phyloP scores from a whole-genome alignment of 2,329 filamentous ascomycete species.

The Tolypocladium ophioglossoides region DNA sequence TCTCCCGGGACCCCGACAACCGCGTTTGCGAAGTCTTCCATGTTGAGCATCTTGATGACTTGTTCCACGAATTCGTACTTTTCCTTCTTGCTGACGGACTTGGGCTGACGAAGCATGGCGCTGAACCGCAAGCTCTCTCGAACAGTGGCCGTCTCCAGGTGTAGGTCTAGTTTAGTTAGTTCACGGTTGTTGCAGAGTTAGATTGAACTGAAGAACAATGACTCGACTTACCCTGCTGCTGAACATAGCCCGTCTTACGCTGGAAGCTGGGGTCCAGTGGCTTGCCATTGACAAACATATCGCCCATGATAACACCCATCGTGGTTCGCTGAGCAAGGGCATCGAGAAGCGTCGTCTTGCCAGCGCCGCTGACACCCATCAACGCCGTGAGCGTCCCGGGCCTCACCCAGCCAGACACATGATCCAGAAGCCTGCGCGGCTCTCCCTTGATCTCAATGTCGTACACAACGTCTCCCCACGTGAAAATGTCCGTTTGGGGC shows the following conservation, averaged over 20 bases:
- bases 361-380: slow-evolving; percentile 47
- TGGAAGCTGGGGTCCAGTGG: slow-evolving; percentile 48
- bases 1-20: slow-evolving; percentile 53
- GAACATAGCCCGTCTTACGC: slow-evolving; percentile 55
- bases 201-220: no score
- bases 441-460: slow-evolving; percentile 64
- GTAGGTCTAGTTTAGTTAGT: slow-evolving; percentile 32
- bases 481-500: slow-evolving; percentile 52
- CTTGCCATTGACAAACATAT: slow-evolving; percentile 55
- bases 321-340: slow-evolving; percentile 38
- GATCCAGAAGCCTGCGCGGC: slow-evolving; percentile 59
- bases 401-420: slow-evolving; percentile 82
- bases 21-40: slow-evolving; percentile 56
- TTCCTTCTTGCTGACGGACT: slow-evolving; percentile 39
- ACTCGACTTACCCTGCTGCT: slow-evolving; percentile 43
- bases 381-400: slow-evolving; percentile 78
- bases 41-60: slow-evolving; percentile 55
- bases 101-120: slow-evolving; percentile 47
- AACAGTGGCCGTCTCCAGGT: slow-evolving; percentile 44
- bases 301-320: slow-evolving; percentile 53
- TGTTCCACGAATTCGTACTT: slow-evolving; percentile 53
- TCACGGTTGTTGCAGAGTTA: background rate
- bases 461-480: slow-evolving; percentile 68
- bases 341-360: slow-evolving; percentile 33
- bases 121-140: slow-evolving; percentile 44